Evolutionary conservation across 257 asterid genomes (phyloP).

Genomic region (Przewalskia tangutica): DNA sequence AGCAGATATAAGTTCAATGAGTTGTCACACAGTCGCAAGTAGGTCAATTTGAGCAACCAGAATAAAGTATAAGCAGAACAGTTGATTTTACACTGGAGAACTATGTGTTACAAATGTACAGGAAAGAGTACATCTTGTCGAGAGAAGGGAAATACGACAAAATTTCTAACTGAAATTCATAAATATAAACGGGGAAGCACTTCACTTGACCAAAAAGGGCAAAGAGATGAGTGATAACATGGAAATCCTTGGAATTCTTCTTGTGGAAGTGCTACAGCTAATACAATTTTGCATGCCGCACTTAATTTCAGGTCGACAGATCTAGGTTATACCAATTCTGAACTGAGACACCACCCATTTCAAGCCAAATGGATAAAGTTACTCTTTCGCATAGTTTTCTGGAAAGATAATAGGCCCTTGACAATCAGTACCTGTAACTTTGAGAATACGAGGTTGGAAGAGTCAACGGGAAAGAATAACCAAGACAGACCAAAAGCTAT

Average conservation of each 20-base stretch:
- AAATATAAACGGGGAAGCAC: background rate
- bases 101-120: background rate
- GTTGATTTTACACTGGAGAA: background rate
- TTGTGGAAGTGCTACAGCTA: background rate
- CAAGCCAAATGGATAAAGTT: background rate
- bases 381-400: background rate
- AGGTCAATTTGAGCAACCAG: background rate
- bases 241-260: background rate
- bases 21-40: background rate
- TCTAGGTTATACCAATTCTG: background rate
- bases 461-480: background rate
- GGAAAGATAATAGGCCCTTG: background rate
- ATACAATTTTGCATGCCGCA: background rate
- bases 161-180: background rate
- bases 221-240: background rate
- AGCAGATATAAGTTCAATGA: background rate
- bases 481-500: background rate
- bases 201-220: background rate
- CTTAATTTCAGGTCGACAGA: background rate
- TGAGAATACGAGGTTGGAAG: background rate
- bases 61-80: background rate
- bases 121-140: background rate
- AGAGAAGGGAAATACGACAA: background rate
- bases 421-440: background rate
- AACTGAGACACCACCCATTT: background rate